These are phyloP conservation scores for Metschnikowia chrysomelidarum DNA, from an alignment of 805 yeast species.

Conservation along the genomic window DNA sequence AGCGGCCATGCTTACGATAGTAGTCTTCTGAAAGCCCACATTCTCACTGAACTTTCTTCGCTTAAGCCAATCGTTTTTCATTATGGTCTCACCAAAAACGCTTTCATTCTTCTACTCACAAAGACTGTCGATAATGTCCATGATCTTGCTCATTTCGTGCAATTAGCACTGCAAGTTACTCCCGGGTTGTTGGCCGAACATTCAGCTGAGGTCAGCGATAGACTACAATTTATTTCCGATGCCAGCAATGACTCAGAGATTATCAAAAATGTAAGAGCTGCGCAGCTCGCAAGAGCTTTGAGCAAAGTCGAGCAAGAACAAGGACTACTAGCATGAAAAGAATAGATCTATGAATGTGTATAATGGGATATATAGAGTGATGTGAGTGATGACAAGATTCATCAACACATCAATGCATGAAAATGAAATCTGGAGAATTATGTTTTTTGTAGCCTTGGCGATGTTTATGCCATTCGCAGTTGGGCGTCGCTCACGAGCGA, in stretches of 20 bases:
- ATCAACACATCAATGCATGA: no score
- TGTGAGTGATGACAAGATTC: no score
- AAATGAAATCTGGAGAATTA: no score
- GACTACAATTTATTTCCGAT: conserved; percentile 18
- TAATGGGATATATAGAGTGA: no score
- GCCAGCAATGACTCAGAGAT: conserved; percentile 6
- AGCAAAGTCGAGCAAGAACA: no score
- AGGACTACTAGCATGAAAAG: not conserved
- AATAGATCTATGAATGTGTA: no score
- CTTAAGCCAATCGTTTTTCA: conserved; percentile 32
- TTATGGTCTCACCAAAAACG: conserved; percentile 15
- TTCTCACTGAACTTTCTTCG: conserved; percentile 22
- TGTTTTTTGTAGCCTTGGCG: no score
- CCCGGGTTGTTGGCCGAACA: conserved; percentile 16
- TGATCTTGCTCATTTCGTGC: conserved; percentile 30
- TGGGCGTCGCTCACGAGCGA: no score
- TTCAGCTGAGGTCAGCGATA: conserved; percentile 21
- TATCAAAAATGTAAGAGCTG: conserved; percentile 19
- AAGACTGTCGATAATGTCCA: conserved; percentile 21
- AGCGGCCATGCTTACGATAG: conserved; percentile 8
- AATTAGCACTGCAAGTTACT: conserved; percentile 17
- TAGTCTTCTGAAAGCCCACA: conserved; percentile 10
- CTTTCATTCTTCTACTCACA: conserved; percentile 24
- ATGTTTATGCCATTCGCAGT: no score
- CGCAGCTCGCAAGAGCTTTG: conserved; percentile 19